Base-by-base conservation (phyloP, 2,329 filamentous ascomycete species). In the Raffaelea arxii region DNA sequence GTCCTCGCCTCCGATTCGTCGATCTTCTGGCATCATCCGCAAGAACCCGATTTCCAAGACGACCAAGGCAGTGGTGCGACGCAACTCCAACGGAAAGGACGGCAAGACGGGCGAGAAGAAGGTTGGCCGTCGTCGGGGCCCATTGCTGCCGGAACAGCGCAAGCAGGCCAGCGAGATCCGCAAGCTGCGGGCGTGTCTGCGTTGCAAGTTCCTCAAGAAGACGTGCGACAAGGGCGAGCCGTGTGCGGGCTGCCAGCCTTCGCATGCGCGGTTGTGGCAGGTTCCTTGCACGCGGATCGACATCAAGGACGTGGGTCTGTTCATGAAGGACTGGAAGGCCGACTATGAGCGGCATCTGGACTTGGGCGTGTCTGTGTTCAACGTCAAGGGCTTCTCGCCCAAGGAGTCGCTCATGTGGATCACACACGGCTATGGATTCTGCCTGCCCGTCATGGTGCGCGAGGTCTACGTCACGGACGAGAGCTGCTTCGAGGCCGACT, bases 251-350 rank as follows among this genome's bases (percentile, higher is more conserved):
- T 97, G 91, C 71, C 86, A 95, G 69, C 91, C 91, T 43, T 94
- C 90, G 19, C 91, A 97, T 65, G 91, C 91, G 53, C 83, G 91
- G 53, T 75, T 97, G 44, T 97, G 91, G 91, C 90, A 96, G 68
- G 91, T 97, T 39, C 91, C 91, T 51, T 97, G 91, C 74, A 97
- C 91, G 36, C 86, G 91, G 51, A 95, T 96, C 60, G 91, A 96
- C 65, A 97, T 97, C 74, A 96, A 95, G 76, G 91, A 97, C 59
- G 94, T 97, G 59, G 86, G 82, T 38, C 95, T 94, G 67, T 97
- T 97, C 73, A 92, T 96, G 86, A 96, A 96, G 74, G 91, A 96
- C 66, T 97, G 90, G 90, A 94, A 91, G 69, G 90, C 89, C 39
- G 91, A 97, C 64, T 95, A 92, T 58, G 89, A 95, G 68, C 84